Evolutionary conservation across 2,329 filamentous ascomycete species (phyloP).

Genomic region (Cladosporium sp.): DNA sequence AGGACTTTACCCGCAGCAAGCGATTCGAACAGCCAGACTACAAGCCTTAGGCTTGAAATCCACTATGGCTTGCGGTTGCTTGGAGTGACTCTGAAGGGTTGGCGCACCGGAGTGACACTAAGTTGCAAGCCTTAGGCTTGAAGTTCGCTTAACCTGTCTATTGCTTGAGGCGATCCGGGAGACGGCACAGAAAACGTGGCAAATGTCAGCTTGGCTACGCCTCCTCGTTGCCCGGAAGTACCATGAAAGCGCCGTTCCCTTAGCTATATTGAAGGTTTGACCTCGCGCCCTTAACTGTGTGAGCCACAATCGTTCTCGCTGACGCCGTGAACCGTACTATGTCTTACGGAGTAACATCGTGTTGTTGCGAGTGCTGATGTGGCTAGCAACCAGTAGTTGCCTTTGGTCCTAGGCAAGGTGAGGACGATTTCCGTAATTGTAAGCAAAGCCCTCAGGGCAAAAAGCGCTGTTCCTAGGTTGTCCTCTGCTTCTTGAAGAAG

Average conservation of each 20-base stretch:
- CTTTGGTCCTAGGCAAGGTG: neutral
- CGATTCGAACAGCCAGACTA: slow-evolving; percentile 1
- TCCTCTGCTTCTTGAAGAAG: slow-evolving; percentile 64
- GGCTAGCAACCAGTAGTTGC: neutral
- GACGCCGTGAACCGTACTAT: neutral
- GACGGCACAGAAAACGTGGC: neutral
- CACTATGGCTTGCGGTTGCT: neutral
- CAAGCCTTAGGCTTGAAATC: neutral
- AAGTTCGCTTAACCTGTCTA: neutral
- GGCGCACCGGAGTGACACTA: neutral
- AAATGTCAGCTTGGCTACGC: neutral
- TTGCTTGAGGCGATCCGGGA: neutral
- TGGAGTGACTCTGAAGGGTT: neutral
- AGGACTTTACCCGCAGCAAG: neutral
- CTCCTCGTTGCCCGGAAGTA: neutral
- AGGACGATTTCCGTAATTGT: neutral
- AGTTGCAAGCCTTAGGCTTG: neutral
- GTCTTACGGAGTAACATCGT: neutral
- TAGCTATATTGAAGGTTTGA: neutral
- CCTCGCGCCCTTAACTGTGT: neutral
- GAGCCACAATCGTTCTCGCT: neutral
- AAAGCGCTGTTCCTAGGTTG: neutral
- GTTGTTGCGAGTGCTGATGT: neutral
- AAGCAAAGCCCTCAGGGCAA: neutral
- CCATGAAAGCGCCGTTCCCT: neutral